phyloP scores from a whole-genome alignment of 805 yeast genomes.

The Tetrapisispora phaffii region DNA sequence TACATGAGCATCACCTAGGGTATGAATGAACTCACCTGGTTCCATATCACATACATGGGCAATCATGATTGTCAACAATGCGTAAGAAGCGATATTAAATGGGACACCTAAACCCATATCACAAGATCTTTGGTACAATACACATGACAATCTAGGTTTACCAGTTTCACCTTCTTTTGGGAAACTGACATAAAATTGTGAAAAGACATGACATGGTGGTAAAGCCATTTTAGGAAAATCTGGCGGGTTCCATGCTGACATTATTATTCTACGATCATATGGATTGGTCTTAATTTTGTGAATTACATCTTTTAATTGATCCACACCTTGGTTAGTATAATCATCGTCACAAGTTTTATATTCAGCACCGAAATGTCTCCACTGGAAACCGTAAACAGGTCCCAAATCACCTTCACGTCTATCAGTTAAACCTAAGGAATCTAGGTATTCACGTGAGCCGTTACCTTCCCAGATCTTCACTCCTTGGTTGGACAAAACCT shows the following conservation, averaged over 20 bases:
- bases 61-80: constrained; percentile 84
- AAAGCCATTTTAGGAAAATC: constrained; percentile 90
- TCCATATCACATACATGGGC: constrained; percentile 94
- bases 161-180: constrained; percentile 38
- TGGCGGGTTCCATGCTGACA: constrained; percentile 98
- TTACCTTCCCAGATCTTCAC: constrained; percentile 99
- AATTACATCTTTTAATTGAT: constrained; percentile 76
- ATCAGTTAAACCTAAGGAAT: constrained; percentile 65
- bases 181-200: constrained; percentile 88
- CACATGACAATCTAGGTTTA: constrained; percentile 71
- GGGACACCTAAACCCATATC: constrained; percentile 99
- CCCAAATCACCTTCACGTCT: constrained; percentile 93
- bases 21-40: constrained; percentile 90
- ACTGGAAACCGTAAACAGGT: constrained; percentile 97
- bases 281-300: constrained; percentile 78
- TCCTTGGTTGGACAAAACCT: constrained; percentile 64
- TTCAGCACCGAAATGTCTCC: constrained; percentile 98
- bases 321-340: constrained; percentile 80
- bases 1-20: constrained; percentile 95
- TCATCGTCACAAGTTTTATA: constrained; percentile 80
- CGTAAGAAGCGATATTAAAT: constrained; percentile 93
- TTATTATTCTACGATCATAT: constrained; percentile 83
- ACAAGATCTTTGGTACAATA: constrained; percentile 92
- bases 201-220: constrained; percentile 96
- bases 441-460: constrained; percentile 86